Evolutionary conservation across 352 stramenopile species (phyloP), one percentile per base, ranked within the genome.

Genomic region (Globisporangium cylindrosporum): DNA sequence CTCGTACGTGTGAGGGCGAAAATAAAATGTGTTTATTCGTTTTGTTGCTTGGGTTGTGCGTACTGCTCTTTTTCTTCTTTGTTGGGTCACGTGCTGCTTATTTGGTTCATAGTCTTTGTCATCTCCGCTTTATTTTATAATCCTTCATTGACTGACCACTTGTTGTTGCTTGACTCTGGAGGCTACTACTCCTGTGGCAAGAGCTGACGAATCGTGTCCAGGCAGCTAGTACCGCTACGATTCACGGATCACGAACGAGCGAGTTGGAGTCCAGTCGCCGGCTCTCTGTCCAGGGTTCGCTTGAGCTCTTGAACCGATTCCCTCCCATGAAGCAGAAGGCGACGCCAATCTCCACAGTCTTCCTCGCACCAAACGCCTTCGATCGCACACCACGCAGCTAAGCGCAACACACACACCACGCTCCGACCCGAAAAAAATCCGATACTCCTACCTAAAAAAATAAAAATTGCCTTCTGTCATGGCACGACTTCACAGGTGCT

Each of bases 21-120:
- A 49, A 49, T 49, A 10, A 49, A 49, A 49, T 49, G 41, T 49
- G 41, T 49, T 49, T 49, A 49, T 49, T 49, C 41, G 41, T 49
- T 49, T 48, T 41, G 34, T 49, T 49, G 41, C 14, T n/a, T 49
- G 41, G 41, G 41, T 4, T 49, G 41, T 49, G 38, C 15, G 41
- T 22, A 22, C 8, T 49, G 41, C 41, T 49, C 15, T 22, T 49
- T 49, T 49, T 20, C 15, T 49, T 22, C 15, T 49, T 49, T 20
- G 15, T 22, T 49, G 41, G 4, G 6, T 49, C n/a, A 48, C 41
- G 12, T 48, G 41, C 14, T 48, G 38, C n/a, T 6, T 49, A 20
- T 49, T 20, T 22, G 41, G 15, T 14, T 49, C 41, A 49, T 49
- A 43, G 41, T 49, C 41, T 49, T 49, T 49, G 41, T 49, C 41